These are phyloP conservation scores for Saraca asoca DNA, from an alignment of 331 rosid genomes.

Conservation along the genomic window DNA sequence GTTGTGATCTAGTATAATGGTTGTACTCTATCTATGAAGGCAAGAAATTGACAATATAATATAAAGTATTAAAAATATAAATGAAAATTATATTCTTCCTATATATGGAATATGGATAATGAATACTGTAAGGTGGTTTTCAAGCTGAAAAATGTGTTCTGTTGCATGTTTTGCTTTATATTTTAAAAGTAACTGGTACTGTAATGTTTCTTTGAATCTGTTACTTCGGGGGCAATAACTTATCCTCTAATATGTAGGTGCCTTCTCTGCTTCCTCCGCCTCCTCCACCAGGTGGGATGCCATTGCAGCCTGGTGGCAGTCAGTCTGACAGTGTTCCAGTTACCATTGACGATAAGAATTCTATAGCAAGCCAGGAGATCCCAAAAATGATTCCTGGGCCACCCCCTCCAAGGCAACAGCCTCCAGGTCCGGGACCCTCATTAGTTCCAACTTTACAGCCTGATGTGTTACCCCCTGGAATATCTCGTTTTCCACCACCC, in stretches of 20 bases:
- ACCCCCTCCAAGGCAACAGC: constrained; percentile 83
- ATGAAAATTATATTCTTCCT: not conserved
- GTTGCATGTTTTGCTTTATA: not conserved
- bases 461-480: constrained; percentile 90
- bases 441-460: constrained; percentile 63
- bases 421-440: constrained; percentile 60
- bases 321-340: constrained; percentile 60
- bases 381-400: constrained; percentile 73
- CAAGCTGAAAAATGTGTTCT: constrained; percentile 4
- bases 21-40: constrained; percentile 22
- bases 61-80: not conserved
- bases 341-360: constrained; percentile 51
- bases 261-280: constrained; percentile 69
- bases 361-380: constrained; percentile 58
- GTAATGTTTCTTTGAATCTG: constrained; percentile 21
- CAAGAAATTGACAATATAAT: constrained; percentile 8
- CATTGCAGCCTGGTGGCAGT: constrained; percentile 51
- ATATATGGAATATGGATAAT: constrained; percentile 19
- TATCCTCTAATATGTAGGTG: constrained; percentile 53
- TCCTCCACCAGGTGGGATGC: constrained; percentile 78
- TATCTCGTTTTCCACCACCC: constrained; percentile 75
- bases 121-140: constrained; percentile 1
- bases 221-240: constrained; percentile 25
- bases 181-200: constrained; percentile 21
- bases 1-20: constrained; percentile 13